These are phyloP conservation scores for Corymbia maculata DNA, from an alignment of 345 rosid genomes.

Conservation along the genomic window DNA sequence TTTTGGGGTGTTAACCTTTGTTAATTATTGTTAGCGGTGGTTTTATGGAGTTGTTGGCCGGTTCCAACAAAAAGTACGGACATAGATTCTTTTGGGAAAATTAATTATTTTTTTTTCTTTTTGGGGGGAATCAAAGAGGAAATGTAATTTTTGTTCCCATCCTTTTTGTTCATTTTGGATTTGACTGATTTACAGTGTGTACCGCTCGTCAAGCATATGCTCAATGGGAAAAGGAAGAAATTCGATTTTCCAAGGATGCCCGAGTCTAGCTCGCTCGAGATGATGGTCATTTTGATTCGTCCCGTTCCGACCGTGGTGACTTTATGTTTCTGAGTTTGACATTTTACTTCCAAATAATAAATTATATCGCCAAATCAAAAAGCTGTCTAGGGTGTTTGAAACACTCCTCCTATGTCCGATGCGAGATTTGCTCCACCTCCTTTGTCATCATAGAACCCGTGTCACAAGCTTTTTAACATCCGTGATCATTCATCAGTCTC, in stretches of 20 bases:
- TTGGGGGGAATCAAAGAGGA: not conserved
- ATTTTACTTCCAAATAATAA: not conserved
- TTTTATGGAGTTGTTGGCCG: not conserved
- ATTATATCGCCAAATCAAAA: not conserved
- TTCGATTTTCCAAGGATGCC: not conserved
- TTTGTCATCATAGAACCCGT: rapidly evolving
- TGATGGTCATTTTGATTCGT: too few relatives aligned
- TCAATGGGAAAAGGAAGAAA: too few relatives aligned
- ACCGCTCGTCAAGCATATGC: not conserved
- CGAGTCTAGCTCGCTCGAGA: not conserved
- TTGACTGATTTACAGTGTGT: rapidly evolving
- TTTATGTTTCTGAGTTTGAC: not conserved
- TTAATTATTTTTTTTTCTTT: not conserved
- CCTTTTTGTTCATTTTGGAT: too few relatives aligned
- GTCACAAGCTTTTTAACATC: not conserved
- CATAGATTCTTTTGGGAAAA: not conserved
- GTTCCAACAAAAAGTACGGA: not conserved
- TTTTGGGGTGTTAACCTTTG: not conserved
- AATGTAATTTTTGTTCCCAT: not conserved
- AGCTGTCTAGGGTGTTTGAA: too few relatives aligned
- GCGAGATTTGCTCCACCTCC: not conserved
- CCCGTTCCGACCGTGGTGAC: rapidly evolving
- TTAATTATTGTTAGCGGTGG: not conserved
- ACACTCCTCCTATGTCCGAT: not conserved
- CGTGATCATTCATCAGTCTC: rapidly evolving